A percentile compares a stretch with the other conserved stretches of the same genome.
Evolutionary conservation across 768 basidiomycete genomes (phyloP).

Genomic region (Filobasidium floriforme): DNA sequence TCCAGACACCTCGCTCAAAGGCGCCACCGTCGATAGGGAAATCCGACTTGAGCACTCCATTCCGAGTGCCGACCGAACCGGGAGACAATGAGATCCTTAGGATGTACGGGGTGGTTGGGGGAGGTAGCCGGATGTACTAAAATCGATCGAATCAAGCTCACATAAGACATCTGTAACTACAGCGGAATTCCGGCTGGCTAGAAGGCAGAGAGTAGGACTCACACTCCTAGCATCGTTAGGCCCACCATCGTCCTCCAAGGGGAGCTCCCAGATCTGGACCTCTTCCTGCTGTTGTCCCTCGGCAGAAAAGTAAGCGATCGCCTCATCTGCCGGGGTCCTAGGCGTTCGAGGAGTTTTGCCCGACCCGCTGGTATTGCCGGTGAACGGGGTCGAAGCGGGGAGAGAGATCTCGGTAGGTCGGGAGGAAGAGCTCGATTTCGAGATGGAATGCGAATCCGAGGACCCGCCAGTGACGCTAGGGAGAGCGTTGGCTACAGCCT

Average conservation of each 20-base stretch:
- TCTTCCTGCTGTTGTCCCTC: conserved; percentile 39
- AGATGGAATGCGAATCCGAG: background rate
- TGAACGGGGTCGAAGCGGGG: conserved; percentile 10
- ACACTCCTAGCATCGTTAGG: conserved; percentile 79
- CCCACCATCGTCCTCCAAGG: conserved; percentile 80
- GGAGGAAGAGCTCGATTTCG: background rate
- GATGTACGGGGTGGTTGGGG: conserved; percentile 79
- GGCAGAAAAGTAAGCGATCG: conserved; percentile 75
- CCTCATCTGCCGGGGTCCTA: conserved; percentile 88
- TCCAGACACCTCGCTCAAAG: conserved; percentile 68
- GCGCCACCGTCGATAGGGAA: conserved; percentile 88
- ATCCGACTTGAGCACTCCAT: conserved; percentile 90
- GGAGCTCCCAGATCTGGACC: conserved; percentile 75
- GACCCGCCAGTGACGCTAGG: background rate
- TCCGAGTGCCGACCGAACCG: conserved; percentile 79
- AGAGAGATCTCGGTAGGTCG: conserved; percentile 13
- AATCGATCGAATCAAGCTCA: too few relatives aligned
- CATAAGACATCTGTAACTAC: background rate
- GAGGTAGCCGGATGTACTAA: conserved; percentile 92
- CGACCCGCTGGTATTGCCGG: background rate
- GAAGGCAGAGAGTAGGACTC: conserved; percentile 39
- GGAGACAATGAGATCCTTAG: conserved; percentile 84
- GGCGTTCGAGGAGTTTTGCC: conserved; percentile 49
- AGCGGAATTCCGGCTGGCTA: background rate
- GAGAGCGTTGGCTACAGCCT: conserved; percentile 14